Base-by-base conservation (phyloP, 139 green algal species). In the Closterium sp. region DNA sequence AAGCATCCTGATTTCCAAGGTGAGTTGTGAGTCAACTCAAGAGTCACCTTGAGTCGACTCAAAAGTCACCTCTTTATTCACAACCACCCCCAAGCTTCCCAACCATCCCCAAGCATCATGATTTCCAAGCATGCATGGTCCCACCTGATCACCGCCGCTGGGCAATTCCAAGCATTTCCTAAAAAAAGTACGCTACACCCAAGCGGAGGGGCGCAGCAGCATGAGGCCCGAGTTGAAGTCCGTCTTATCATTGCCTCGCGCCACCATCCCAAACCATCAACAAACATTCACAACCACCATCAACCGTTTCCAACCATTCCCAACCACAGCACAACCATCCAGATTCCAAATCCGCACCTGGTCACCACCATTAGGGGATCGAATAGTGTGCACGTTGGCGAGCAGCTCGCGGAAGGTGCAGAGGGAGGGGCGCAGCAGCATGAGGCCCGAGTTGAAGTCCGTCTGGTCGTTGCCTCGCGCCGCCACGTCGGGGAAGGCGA, bases 401-500 rank as follows among this genome's bases (percentile, higher is more conserved):
- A 89, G 9, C 5, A 89, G 31, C 30, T 45, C 24, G 9, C 88
- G 19, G 88, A 88, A 91, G 9, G 87, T 29, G 87, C 27, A 89
- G 3, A 11, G n/a, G 31, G 27, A 87, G 31, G 91, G 91, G 10
- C 19, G 45, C 9, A 94, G 10, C 4, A n/a, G n/a, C n/a, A n/a
- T n/a, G n/a, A n/a, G n/a, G n/a, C n/a, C n/a, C n/a, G n/a, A n/a
- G n/a, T 94, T 94, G 88, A 94, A 94, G 34, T 32, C 13, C 10
- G 85, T 24, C 32, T 31, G 2, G 62, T 92, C 62, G 70, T 90
- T 90, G 88, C 31, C 31, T 21, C n/a, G 28, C 2, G 86, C 86
- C 19, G 86, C 11, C 10, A 89, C 7, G 93, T 91, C 97, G 97
- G 31, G 85, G 27, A 86, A 32, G n/a, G n/a, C 31, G 93, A 98